Evolutionary conservation across 176 grass and related monocot genomes (phyloP).

Genomic region (Zea mays): Zm-B73-REFERENCE-NAM-5.0 NC_050097.1:236766501-236767000

Average conservation of each 20-base stretch:
- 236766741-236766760: conserved; percentile 46
- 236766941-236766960: conserved; percentile 42
- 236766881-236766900: conserved; percentile 29
- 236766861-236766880: conserved; percentile 50
- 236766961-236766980: conserved; percentile 63
- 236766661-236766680: conserved; percentile 29
- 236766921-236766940: conserved; percentile 51
- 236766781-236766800: conserved; percentile 51
- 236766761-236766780: conserved; percentile 48
- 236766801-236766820: conserved; percentile 40
- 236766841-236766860: conserved; percentile 52
- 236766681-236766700: conserved; percentile 29
- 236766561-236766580: conserved; percentile 54
- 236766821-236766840: conserved; percentile 39
- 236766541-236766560: conserved; percentile 71
- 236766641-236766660: conserved; percentile 8
- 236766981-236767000: conserved; percentile 51
- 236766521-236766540: conserved; percentile 41
- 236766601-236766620: conserved; percentile 50
- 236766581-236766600: conserved; percentile 47
- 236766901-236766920: conserved; percentile 56
- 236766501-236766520: conserved; percentile 35
- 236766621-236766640: conserved; percentile 38
- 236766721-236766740: conserved; percentile 35
- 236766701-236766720: conserved; percentile 34